These are phyloP conservation scores for Cordyceps farinosa DNA, from an alignment of 2,329 filamentous ascomycete genomes.

Conservation along the genomic window DNA sequence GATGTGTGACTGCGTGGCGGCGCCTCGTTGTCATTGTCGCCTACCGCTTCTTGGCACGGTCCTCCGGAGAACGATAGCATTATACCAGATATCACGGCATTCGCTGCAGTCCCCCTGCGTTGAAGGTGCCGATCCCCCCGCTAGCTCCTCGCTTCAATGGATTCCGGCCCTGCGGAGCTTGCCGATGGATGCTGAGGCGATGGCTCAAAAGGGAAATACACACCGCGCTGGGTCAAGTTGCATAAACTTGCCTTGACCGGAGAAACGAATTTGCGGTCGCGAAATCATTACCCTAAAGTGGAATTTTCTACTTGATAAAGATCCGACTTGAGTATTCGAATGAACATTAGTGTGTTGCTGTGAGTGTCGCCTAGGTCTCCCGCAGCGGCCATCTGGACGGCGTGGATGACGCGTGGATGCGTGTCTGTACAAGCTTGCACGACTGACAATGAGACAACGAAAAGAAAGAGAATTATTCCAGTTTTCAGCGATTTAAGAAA, in stretches of 20 bases:
- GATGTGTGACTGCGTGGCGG: neutral
- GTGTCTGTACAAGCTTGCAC: too few relatives aligned
- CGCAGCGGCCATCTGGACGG: too few relatives aligned
- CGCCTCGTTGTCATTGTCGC: neutral
- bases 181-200: neutral
- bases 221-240: neutral
- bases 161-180: neutral
- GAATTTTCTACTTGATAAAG: too few relatives aligned
- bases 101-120: neutral
- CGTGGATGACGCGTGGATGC: too few relatives aligned
- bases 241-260: neutral
- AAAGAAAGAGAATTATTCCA: too few relatives aligned
- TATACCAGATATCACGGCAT: neutral
- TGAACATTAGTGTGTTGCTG: neutral
- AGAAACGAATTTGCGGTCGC: neutral
- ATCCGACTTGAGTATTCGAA: neutral
- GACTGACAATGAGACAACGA: too few relatives aligned
- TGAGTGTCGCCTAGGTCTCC: too few relatives aligned
- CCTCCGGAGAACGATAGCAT: neutral
- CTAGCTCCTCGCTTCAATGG: neutral
- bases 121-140: neutral
- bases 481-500: too few relatives aligned
- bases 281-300: neutral
- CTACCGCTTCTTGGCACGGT: neutral
- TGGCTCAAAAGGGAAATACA: constrained; percentile 10